A percentile compares a stretch with the other conserved stretches of the same genome.
These are phyloP conservation scores for Solanum medicagineum DNA, from an alignment of 257 asterid species.

Conservation along the genomic window DNA sequence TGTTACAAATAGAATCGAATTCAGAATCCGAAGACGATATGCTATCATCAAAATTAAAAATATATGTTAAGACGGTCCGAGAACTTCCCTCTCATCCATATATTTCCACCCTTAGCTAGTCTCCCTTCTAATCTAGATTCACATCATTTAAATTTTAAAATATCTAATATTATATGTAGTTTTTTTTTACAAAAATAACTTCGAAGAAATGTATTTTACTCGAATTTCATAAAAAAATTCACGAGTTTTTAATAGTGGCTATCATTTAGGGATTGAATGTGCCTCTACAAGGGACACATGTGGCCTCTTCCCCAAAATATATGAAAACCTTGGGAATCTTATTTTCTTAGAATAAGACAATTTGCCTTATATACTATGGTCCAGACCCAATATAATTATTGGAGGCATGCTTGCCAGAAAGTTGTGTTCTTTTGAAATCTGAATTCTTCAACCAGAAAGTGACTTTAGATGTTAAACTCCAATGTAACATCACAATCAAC, in stretches of 20 bases:
- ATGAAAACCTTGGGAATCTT: not conserved
- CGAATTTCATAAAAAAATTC: rapidly evolving
- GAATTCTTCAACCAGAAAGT: not conserved
- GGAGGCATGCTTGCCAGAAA: not conserved
- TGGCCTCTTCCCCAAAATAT: not conserved
- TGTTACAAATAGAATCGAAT: not conserved
- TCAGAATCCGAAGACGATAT: not conserved
- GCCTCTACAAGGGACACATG: not conserved
- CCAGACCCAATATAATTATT: not conserved
- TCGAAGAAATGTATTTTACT: not conserved
- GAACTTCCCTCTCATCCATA: too few relatives aligned
- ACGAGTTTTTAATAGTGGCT: not conserved
- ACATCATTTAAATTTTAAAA: not conserved
- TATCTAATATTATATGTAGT: not conserved
- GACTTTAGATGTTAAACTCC: not conserved
- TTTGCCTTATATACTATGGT: not conserved
- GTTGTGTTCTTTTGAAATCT: not conserved
- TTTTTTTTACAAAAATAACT: not conserved
- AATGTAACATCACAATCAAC: not conserved
- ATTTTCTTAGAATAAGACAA: not conserved
- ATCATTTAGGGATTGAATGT: not conserved
- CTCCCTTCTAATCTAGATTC: not conserved
- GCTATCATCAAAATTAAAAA: not conserved
- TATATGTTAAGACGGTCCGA: too few relatives aligned
- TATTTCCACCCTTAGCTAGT: too few relatives aligned